Base-by-base conservation (phyloP, 2,329 filamentous ascomycete genomes). In the Penicillium oxalicum region DNA sequence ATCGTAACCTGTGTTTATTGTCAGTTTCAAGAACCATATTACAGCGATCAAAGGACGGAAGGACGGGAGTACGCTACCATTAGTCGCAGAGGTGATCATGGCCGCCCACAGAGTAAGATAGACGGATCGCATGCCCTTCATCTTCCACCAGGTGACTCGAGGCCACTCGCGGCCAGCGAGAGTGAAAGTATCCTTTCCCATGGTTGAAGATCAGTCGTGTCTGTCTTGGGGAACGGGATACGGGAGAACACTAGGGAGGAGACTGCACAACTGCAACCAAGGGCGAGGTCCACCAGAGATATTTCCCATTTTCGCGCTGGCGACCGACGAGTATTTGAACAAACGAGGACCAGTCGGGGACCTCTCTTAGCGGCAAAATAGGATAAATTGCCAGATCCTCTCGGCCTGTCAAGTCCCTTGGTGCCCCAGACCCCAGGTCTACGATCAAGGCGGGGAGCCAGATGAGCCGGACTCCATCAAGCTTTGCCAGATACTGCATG, bases 1-100 rank as follows among this genome's bases (percentile, higher is more conserved):
- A 45, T 74, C 72, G 48, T 71, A 74, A 9, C 71, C 72, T 56
- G 27, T 3, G 40, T 7, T 24, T 18, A 4, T 32, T 44, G 40
- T 43, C 24, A 43, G 40, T 43, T 24, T 12, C 2, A 11, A 18
- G 7, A 18, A 4, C 13, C 24, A 12, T n/a, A 9, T 27, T 27
- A 4, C 8, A 4, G 29, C 13, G 9, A 27, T 5, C 12, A 1
- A 29, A 9, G 28, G 9, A 18, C 29, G 12, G 34, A 36, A 12
- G 9, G 9, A 18, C 18, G 4, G 7, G 13, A 32, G 13, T 27
- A 5, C 11, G 29, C 9, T 41, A 55, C 55, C 55, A 24, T 57
- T 57, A 9, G 55, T 57, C 2, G 55, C 55, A n/a, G 55, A 57
- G 9, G 55, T 57, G n/a, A 57, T 54, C 55, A 57, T 56, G 9